Conservation (phyloP, 2,329 filamentous ascomycete genomes). For the Macrophomina tecta region DNA sequence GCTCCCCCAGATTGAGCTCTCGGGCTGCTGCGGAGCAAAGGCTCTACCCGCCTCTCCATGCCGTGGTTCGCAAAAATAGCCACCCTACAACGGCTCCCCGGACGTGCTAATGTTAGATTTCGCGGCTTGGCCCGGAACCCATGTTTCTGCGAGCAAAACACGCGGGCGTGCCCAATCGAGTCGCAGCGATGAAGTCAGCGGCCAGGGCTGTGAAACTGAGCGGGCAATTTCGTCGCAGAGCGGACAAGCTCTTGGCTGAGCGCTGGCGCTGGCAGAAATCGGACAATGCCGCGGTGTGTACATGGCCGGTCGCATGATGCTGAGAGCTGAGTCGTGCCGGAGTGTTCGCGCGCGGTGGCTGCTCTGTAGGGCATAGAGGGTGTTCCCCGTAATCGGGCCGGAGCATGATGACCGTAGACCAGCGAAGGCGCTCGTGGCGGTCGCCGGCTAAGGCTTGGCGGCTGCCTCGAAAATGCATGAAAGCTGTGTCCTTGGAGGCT, state of each 20-base stretch:
- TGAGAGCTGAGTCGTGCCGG: not conserved
- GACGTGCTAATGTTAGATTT: not conserved
- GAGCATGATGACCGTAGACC: not conserved
- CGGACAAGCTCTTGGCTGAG: not conserved
- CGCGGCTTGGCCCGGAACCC: not conserved
- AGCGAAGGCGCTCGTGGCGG: not conserved
- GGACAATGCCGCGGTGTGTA: not conserved
- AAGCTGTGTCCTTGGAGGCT: not conserved
- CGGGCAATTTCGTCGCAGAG: not conserved
- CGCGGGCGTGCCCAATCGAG: not conserved
- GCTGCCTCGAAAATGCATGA: not conserved
- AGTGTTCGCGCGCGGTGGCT: not conserved
- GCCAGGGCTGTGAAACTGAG: not conserved
- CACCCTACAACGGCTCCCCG: not conserved
- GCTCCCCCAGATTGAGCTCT: not conserved
- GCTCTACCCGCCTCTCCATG: not conserved
- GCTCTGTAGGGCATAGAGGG: not conserved
- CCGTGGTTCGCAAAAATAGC: not conserved
- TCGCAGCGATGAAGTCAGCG: not conserved
- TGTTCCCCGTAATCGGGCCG: not conserved
- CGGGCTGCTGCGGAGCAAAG: not conserved
- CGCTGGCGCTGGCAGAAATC: not conserved
- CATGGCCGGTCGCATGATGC: not conserved
- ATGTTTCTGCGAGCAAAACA: not conserved
- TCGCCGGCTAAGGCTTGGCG: not conserved